phyloP scores from a whole-genome alignment of 257 asterid genomes.

The Solanum neorickii region DNA sequence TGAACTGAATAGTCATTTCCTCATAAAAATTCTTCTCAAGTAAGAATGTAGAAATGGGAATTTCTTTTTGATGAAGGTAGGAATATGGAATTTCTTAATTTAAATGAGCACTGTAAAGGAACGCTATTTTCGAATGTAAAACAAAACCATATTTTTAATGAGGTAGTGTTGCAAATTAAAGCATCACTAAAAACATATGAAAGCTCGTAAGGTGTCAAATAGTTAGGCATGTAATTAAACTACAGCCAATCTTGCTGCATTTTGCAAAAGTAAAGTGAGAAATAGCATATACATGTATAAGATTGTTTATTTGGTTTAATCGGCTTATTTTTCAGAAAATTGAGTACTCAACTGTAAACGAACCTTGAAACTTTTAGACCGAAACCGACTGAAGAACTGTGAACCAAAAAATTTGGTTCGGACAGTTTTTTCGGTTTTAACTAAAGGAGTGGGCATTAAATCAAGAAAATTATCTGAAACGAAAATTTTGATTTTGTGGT shows the following conservation, averaged over 20 bases:
- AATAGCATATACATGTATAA: not conserved
- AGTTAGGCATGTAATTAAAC: not conserved
- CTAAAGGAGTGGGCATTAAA: no score
- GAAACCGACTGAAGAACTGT: no score
- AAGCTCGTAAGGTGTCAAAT: not conserved
- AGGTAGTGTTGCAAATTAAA: not conserved
- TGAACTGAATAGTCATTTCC: not conserved
- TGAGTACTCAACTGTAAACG: not conserved
- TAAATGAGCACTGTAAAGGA: not conserved
- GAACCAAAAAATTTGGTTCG: no score
- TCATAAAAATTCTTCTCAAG: not conserved
- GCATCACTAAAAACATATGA: not conserved
- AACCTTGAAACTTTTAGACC: no score
- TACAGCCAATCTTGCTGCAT: not conserved
- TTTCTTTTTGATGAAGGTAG: not conserved
- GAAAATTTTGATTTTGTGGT: not conserved
- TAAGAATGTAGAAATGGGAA: not conserved
- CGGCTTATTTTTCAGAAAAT: not conserved
- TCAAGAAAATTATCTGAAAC: no score
- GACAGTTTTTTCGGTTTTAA: no score
- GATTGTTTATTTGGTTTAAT: not conserved
- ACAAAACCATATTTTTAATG: not conserved
- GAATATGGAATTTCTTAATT: not conserved
- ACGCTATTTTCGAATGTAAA: not conserved
- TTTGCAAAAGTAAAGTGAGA: not conserved